Evolutionary conservation across 2,329 filamentous ascomycete species (phyloP), one percentile per base, ranked within the genome.

Genomic region (Curvularia sp.): DNA sequence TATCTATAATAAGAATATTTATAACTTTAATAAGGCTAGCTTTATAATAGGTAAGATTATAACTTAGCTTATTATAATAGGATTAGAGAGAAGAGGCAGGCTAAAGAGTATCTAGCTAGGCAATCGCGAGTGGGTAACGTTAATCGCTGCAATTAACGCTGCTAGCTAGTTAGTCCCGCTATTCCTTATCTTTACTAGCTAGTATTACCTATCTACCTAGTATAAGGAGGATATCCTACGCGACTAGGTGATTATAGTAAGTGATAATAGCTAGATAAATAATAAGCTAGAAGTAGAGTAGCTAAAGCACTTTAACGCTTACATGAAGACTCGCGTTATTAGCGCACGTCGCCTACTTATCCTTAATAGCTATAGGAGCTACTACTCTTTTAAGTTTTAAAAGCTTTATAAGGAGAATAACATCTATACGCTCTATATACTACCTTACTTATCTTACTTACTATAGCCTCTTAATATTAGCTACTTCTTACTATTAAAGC

Each of bases 331-430:
- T 6, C 10, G 9, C 7, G 15, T 41, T 41, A 9, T 41, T 21
- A 41, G 19, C 2, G 18, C 5, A 41, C 10, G 10, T 23, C 10
- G 10, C 5, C 38, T 41, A 21, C 38, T 41, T 41, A 21, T 41
- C 5, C 18, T 41, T 41, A 21, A 28, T 34, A 27, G 55, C 52
- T 36, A 58, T 42, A 38, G 58, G 55, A 78, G 71, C 56, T 63
- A 80, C 64, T 30, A 73, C 13, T 74, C 63, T 5, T 56, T 63
- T 19, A 59, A 74, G 53, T 79, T 80, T 55, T 47, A 79, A 49
- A 41, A 72, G 38, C 46, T 43, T 13, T 55, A 34, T 36, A 43
- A 55, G 38, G 23, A 55, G 45, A 55, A 55, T 9, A 55, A 55
- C 27, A 49, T 55, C 13, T 28, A 34, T 13, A 50, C 48, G 15